phyloP scores from a whole-genome alignment of 1,139 yeast species.

The Protomyces pachydermus region DNA sequence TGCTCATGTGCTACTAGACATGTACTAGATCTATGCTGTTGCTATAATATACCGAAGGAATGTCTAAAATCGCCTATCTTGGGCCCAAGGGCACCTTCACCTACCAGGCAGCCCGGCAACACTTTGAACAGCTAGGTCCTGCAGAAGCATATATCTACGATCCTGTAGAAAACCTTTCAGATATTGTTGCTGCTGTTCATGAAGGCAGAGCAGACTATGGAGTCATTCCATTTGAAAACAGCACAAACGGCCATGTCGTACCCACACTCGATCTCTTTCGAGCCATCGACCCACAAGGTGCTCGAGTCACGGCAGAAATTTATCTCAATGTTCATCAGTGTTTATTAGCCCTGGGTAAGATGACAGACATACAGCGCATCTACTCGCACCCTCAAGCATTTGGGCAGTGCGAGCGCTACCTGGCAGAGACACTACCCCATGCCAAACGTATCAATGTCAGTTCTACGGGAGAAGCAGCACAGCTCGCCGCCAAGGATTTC shows the following conservation, averaged over 20 bases:
- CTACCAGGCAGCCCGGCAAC: slow-evolving; percentile 16
- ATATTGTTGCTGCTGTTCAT: not conserved
- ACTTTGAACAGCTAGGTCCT: not conserved
- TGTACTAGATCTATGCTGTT: not conserved
- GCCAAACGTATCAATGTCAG: slow-evolving; percentile 56
- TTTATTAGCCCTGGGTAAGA: slow-evolving; percentile 42
- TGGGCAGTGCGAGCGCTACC: slow-evolving; percentile 73
- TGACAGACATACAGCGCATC: slow-evolving; percentile 50
- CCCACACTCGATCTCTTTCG: slow-evolving; percentile 76
- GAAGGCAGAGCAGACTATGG: slow-evolving; percentile 44
- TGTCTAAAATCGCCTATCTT: slow-evolving; percentile 14
- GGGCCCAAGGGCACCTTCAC: slow-evolving; percentile 26
- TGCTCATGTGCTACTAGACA: too few species aligned
- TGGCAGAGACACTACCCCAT: slow-evolving; percentile 41
- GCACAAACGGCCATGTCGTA: slow-evolving; percentile 90
- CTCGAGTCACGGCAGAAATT: slow-evolving; percentile 55
- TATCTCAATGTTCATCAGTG: slow-evolving; percentile 80
- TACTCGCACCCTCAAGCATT: slow-evolving; percentile 97
- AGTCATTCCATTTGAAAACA: slow-evolving; percentile 88
- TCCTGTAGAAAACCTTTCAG: slow-evolving; percentile 17
- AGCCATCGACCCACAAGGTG: not conserved
- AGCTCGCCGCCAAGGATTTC: slow-evolving; percentile 46
- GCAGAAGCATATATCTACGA: not conserved
- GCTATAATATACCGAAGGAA: not conserved
- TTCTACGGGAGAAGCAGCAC: slow-evolving; percentile 84